Conservation (phyloP, 2,329 filamentous ascomycete species). For the Hortaea werneckii region DNA sequence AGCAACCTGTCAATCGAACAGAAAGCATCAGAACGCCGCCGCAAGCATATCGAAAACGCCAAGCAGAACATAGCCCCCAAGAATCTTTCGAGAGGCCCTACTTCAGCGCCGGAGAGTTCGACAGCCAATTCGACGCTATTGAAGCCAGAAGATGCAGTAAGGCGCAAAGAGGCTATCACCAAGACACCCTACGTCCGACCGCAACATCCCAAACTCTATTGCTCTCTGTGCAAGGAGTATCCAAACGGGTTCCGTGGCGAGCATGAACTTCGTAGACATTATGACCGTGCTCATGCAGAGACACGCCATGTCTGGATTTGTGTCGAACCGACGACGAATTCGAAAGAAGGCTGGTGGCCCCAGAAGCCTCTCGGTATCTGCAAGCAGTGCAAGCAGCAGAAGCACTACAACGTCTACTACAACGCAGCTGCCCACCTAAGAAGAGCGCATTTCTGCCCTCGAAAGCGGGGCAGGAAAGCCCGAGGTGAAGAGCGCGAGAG, state of each 20-base stretch:
- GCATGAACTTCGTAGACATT: conserved; percentile 54
- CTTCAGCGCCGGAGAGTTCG: background rate
- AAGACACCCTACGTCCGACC: conserved; percentile 53
- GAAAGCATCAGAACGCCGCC: conserved; percentile 18
- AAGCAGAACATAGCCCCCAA: conserved; percentile 18
- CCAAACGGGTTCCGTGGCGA: conserved; percentile 76
- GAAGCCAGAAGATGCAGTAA: conserved; percentile 20
- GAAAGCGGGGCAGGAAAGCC: conserved; percentile 46
- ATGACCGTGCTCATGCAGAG: conserved; percentile 54
- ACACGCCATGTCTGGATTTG: conserved; percentile 54
- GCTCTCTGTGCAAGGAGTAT: conserved; percentile 58
- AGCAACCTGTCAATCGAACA: conserved; percentile 7
- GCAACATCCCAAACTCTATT: conserved; percentile 61
- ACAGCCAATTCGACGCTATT: background rate
- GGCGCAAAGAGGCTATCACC: conserved; percentile 24
- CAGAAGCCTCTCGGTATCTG: conserved; percentile 64
- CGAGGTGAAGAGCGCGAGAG: conserved; percentile 46
- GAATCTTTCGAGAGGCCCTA: conserved; percentile 8
- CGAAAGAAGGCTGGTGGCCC: conserved; percentile 22
- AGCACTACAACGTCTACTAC: conserved; percentile 85
- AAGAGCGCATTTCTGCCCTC: conserved; percentile 74
- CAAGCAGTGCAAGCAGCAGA: conserved; percentile 68
- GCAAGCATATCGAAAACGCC: conserved; percentile 22
- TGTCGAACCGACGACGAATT: conserved; percentile 41
- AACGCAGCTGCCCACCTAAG: conserved; percentile 87